Percentiles rank a stretch among this genome's conserved stretches.
Evolutionary conservation across 2,329 filamentous ascomycete species (phyloP).

Genomic region (Botryotinia convoluta): DNA sequence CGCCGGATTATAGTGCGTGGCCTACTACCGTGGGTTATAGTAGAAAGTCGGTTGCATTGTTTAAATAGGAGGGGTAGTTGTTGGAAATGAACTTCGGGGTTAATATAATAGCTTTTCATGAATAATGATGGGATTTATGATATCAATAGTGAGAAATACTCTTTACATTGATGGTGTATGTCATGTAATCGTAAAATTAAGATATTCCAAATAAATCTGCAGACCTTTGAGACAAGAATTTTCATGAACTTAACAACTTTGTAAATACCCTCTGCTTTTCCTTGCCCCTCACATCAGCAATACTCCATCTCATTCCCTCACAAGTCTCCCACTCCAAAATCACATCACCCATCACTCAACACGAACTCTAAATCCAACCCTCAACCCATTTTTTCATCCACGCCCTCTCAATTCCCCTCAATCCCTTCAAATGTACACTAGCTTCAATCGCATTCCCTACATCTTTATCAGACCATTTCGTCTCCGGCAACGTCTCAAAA

Average conservation of each 20-base stretch:
- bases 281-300: neutral
- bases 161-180: neutral
- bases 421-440: neutral
- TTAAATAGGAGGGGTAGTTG: neutral
- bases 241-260: rapidly evolving
- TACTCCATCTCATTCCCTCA: neutral
- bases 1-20: conserved; percentile 37
- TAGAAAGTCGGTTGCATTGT: conserved; percentile 13
- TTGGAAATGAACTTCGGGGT: neutral
- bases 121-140: neutral
- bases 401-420: neutral
- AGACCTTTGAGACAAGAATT: rapidly evolving
- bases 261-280: neutral
- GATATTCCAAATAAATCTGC: neutral
- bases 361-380: neutral
- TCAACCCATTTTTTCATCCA: conserved; percentile 16
- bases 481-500: conserved; percentile 5
- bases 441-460: neutral
- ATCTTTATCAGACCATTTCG: neutral
- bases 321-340: neutral
- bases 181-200: neutral
- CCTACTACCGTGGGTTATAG: conserved; percentile 15
- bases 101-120: neutral
- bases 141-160: neutral
- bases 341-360: neutral